Percentiles rank a stretch among this genome's conserved stretches.
These are phyloP conservation scores for Hanseniaspora singularis DNA, from an alignment of 805 yeast species.

Conservation along the genomic window DNA sequence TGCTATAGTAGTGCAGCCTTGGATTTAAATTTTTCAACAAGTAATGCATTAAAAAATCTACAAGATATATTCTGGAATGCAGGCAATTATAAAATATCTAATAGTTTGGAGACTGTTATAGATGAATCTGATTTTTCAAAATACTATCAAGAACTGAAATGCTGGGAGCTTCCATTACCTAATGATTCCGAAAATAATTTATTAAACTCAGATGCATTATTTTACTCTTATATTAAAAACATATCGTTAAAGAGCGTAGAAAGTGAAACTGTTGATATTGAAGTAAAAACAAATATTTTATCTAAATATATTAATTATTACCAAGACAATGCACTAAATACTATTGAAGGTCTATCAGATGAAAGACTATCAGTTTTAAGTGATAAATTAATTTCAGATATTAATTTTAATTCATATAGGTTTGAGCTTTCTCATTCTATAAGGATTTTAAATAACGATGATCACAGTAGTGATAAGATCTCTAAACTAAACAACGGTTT, in stretches of 20 bases:
- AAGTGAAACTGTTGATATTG: no score
- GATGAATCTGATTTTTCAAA: background rate
- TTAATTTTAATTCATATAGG: no score
- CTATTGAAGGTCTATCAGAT: no score
- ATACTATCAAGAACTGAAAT: background rate
- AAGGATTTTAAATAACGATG: no score
- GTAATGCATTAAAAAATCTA: background rate
- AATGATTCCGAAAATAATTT: background rate
- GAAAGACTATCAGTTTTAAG: no score
- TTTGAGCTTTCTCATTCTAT: no score
- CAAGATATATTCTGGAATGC: background rate
- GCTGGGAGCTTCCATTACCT: slow-evolving; percentile 7
- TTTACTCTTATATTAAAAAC: background rate
- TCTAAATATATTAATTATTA: no score
- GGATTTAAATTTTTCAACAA: background rate
- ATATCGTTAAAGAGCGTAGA: background rate
- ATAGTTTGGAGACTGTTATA: background rate
- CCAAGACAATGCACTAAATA: no score
- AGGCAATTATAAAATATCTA: background rate
- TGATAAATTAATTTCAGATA: no score
- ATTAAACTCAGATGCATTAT: background rate
- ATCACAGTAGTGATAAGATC: no score
- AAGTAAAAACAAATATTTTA: no score
- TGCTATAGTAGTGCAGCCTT: slow-evolving; percentile 1
- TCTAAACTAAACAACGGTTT: no score